Base-by-base conservation (phyloP, 2,329 filamentous ascomycete genomes). In the Penicillium sp. region DNA sequence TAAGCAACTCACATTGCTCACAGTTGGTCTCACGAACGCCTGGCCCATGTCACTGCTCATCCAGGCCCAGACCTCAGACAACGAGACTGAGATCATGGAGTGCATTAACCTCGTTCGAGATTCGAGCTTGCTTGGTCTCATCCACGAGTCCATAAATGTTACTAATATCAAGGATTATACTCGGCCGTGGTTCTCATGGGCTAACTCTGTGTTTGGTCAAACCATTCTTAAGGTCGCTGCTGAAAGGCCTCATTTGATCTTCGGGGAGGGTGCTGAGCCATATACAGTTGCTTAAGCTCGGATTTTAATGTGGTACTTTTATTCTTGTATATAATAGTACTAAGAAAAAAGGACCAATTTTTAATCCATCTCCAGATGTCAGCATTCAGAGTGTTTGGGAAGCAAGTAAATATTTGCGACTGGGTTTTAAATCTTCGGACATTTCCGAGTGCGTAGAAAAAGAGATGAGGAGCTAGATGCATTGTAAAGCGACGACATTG, bases 1-100 rank as follows among this genome's bases (percentile, higher is more conserved):
- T 4, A 11, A 26, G 9, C 19, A 6, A 43, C 53, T 61, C 39
- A 25, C 52, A 50, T 26, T 16, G 45, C 13, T 43, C 63, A 67
- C 51, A 89, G 75, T 97, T 64, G 95, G 95, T 0, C 78, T 96
- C n/a, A 80, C 85, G 67, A 91, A 96, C 64, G 95, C 93, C 8
- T 99, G 95, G 95, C 95, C 95, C 0, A 98, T 99, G 92, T 95
- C 91, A 72, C 79, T 97, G 61, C 81, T 99, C 9, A 85, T 97
- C 21, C 93, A 97, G 75, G 92, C 91, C 3, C 92, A 95, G 83
- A 99, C 95, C 0, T 89, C 88, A 6, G 84, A 93, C 50, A 82
- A 93, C 56, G 93, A 96, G 59, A 62, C 63, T 16, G 95, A 99
- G 77, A 98, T 99, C 62, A 79, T 76, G 59, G 81, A 85, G 49